Evolutionary conservation across 1,284 basidiomycete genomes (phyloP).

Genomic region (Leucoagaricus sp.): DNA sequence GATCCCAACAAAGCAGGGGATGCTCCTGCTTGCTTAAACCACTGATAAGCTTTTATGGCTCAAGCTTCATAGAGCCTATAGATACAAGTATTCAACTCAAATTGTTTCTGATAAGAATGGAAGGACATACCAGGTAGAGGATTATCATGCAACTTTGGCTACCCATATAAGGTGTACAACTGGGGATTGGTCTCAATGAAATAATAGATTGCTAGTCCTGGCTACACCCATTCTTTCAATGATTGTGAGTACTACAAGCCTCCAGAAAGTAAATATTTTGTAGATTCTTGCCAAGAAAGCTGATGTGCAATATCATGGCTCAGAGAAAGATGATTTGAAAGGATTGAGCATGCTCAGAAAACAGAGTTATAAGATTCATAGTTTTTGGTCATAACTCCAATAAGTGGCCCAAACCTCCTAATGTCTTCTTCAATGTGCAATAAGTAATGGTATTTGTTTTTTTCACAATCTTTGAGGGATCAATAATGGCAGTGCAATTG

Average conservation of each 20-base stretch:
- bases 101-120: too few species aligned
- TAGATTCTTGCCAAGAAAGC: conserved; percentile 27
- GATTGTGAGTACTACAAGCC: conserved; percentile 26
- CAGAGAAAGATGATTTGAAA: conserved; percentile 38
- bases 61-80: too few species aligned
- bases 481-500: conserved; percentile 27
- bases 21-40: too few species aligned
- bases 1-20: not conserved
- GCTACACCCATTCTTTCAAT: conserved; percentile 17
- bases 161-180: conserved; percentile 18
- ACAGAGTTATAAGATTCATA: conserved; percentile 38
- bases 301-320: conserved; percentile 38
- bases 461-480: conserved; percentile 32
- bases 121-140: too few species aligned
- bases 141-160: conserved; percentile 1
- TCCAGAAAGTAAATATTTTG: conserved; percentile 32
- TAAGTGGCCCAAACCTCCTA: conserved; percentile 33
- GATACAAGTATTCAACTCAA: too few species aligned
- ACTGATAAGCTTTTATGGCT: too few species aligned
- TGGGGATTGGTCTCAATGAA: conserved; percentile 14
- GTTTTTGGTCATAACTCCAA: conserved; percentile 34
- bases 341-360: conserved; percentile 34
- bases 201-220: conserved; percentile 19
- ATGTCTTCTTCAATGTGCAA: conserved; percentile 35
- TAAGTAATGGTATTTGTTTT: conserved; percentile 40